phyloP scores from a whole-genome alignment of 345 rosid genomes.

The Rhodamnia argentea region DNA sequence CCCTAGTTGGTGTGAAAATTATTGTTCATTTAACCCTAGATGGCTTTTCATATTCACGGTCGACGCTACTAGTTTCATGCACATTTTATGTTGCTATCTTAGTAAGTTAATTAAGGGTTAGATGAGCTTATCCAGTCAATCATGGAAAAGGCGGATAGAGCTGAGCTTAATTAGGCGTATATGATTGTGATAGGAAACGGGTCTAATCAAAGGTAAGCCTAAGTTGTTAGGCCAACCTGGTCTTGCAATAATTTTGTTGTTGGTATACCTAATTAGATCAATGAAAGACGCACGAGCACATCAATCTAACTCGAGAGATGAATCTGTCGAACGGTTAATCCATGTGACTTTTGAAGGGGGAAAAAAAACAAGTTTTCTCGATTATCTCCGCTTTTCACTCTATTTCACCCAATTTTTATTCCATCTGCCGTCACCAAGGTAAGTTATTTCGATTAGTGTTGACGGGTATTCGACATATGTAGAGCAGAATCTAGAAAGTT shows the following conservation, averaged over 20 bases:
- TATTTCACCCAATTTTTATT: neutral
- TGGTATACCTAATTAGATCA: neutral
- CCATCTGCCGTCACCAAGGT: neutral
- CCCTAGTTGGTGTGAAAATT: neutral
- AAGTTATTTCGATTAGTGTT: neutral
- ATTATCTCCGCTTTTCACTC: neutral
- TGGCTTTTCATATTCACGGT: neutral
- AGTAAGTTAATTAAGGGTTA: neutral
- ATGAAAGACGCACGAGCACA: neutral
- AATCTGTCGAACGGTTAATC: neutral
- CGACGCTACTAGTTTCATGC: neutral
- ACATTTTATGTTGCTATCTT: neutral
- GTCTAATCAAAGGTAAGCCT: neutral
- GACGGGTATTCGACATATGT: neutral
- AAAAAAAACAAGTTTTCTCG: neutral
- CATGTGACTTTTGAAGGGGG: neutral
- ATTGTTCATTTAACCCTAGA: neutral
- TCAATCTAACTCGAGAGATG: neutral
- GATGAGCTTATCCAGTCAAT: neutral
- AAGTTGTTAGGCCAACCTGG: neutral
- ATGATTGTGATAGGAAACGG: neutral
- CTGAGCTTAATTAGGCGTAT: neutral
- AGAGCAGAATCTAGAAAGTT: neutral
- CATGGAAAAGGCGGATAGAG: neutral
- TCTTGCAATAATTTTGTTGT: neutral